Evolutionary conservation across 352 stramenopile genomes (phyloP).

Genomic region (Aphanomyces euteiches): DNA sequence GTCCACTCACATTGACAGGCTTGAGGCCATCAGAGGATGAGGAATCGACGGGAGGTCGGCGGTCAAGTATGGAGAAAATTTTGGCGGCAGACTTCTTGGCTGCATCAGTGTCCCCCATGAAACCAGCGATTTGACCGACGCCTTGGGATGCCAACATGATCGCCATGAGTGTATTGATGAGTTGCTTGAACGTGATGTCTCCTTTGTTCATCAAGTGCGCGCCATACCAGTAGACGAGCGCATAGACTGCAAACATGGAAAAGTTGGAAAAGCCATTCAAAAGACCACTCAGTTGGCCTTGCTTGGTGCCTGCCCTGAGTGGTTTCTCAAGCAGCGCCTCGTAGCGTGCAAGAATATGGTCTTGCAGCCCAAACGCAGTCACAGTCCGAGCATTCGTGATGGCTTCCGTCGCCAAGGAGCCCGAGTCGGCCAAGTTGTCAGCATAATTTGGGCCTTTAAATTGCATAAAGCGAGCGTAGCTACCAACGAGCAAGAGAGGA

Average conservation of each 20-base stretch:
- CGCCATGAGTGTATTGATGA: slow-evolving; percentile 53
- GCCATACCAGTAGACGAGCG: slow-evolving; percentile 58
- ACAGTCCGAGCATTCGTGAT: slow-evolving; percentile 39
- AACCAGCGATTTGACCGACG: slow-evolving; percentile 36
- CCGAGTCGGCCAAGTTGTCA: slow-evolving; percentile 29
- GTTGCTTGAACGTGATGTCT: slow-evolving; percentile 41
- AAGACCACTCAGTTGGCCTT: slow-evolving; percentile 43
- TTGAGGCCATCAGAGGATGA: not conserved
- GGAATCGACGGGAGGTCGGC: slow-evolving; percentile 34
- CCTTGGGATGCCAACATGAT: slow-evolving; percentile 45
- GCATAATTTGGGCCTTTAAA: slow-evolving; percentile 32
- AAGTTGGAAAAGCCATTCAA: slow-evolving; percentile 70
- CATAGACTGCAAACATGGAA: slow-evolving; percentile 45
- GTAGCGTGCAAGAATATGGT: slow-evolving; percentile 32
- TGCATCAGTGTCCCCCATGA: slow-evolving; percentile 36
- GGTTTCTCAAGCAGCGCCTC: slow-evolving; percentile 35
- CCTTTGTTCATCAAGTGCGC: slow-evolving; percentile 43
- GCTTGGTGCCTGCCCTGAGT: slow-evolving; percentile 34
- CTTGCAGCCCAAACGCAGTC: slow-evolving; percentile 33
- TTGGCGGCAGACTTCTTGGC: slow-evolving; percentile 32
- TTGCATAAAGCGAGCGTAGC: slow-evolving; percentile 34
- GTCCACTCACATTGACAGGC: slow-evolving; percentile 36
- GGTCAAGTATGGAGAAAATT: slow-evolving; percentile 41
- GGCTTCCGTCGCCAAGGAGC: slow-evolving; percentile 34
- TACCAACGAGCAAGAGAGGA: slow-evolving; percentile 53